Evolutionary conservation across 768 basidiomycete genomes (phyloP).

Genomic region (Pleurotus ostreatus): DNA sequence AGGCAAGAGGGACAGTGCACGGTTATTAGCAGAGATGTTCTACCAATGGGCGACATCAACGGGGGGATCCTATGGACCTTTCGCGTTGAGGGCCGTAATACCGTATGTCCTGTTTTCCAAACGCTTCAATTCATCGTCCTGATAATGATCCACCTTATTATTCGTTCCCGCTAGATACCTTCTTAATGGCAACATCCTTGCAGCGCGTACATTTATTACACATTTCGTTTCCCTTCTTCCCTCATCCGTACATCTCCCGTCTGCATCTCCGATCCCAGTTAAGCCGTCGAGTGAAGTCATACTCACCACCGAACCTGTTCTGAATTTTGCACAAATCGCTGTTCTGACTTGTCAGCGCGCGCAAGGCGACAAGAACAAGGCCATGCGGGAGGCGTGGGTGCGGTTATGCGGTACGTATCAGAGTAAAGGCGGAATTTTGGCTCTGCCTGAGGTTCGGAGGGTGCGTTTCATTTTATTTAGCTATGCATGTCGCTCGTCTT

Average conservation of each 20-base stretch:
- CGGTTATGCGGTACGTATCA: constrained; percentile 83
- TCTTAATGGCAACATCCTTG: constrained; percentile 86
- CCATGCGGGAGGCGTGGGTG: constrained; percentile 79
- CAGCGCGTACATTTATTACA: constrained; percentile 88
- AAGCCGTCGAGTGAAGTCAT: constrained; percentile 56
- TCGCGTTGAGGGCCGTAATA: constrained; percentile 81
- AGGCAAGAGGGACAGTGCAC: constrained; percentile 86
- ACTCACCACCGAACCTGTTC: constrained; percentile 66
- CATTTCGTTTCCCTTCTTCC: constrained; percentile 68
- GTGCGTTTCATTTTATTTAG: constrained; percentile 33
- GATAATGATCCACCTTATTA: not conserved
- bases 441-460: constrained; percentile 56
- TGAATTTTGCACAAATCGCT: constrained; percentile 91
- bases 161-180: constrained; percentile 50
- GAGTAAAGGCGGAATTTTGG: constrained; percentile 59
- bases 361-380: constrained; percentile 74
- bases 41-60: constrained; percentile 61
- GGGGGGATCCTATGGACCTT: constrained; percentile 56
- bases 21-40: constrained; percentile 82
- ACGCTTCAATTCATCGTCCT: not conserved
- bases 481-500: no score
- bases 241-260: constrained; percentile 39
- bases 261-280: constrained; percentile 43
- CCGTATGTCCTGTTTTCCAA: constrained; percentile 57
- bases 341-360: constrained; percentile 86